These are phyloP conservation scores for Delphinella strobiligena DNA, from an alignment of 2,329 filamentous ascomycete species.

Conservation along the genomic window DNA sequence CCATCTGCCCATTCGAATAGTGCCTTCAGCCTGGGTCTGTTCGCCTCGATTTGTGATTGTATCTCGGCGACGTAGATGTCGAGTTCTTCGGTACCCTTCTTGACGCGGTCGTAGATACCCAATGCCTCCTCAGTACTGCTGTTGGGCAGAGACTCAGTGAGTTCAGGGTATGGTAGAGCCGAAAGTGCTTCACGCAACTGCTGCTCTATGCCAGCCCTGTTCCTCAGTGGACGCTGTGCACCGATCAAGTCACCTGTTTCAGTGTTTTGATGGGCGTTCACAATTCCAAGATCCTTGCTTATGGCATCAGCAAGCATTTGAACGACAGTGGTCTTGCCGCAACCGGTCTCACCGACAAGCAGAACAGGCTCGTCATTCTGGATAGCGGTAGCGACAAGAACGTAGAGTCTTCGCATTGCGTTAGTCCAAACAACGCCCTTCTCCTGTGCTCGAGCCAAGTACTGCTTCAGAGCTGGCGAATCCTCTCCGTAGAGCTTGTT, in stretches of 20 bases:
- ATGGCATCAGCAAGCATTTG: conserved; percentile 80
- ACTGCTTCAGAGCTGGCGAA: conserved; percentile 24
- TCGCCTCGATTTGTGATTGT: conserved; percentile 26
- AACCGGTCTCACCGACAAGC: conserved; percentile 91
- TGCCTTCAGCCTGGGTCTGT: conserved; percentile 58
- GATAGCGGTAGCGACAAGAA: conserved; percentile 77
- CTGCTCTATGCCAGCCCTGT: conserved; percentile 61
- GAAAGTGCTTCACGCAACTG: conserved; percentile 51
- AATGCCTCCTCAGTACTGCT: conserved; percentile 45
- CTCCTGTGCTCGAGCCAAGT: conserved; percentile 28
- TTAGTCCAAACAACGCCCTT: conserved; percentile 83
- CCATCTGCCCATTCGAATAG: conserved; percentile 96
- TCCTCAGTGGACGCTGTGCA: conserved; percentile 82
- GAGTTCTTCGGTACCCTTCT: conserved; percentile 25
- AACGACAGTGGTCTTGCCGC: conserved; percentile 93
- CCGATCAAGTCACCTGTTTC: conserved; percentile 97
- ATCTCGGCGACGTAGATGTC: conserved; percentile 9
- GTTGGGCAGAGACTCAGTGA: conserved; percentile 13
- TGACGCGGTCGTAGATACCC: conserved; percentile 39
- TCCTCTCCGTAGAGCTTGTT: conserved; percentile 53
- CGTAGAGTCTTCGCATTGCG: conserved; percentile 84
- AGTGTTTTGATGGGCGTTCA: conserved; percentile 97
- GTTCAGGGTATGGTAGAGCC: conserved; percentile 16
- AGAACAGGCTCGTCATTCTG: conserved; percentile 87
- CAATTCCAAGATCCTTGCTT: conserved; percentile 64